Evolutionary conservation across 768 basidiomycete species (phyloP).

Genomic region (Lentinus brumalis): DNA sequence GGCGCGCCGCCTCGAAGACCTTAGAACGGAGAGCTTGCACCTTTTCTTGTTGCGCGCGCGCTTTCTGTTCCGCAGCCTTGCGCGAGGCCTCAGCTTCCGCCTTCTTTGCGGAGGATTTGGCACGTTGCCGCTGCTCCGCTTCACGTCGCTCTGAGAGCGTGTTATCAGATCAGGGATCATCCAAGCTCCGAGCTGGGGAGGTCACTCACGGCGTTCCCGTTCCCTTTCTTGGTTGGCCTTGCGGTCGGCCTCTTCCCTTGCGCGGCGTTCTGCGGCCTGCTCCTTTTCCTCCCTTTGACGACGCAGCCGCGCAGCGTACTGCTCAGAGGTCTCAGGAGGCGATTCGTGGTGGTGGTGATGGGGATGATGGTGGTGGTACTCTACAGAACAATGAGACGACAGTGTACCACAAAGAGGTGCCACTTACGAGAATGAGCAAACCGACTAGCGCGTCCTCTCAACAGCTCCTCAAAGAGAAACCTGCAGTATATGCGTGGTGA

Average conservation of each 20-base stretch:
- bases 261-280: conserved; percentile 54
- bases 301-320: conserved; percentile 54
- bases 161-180: neutral
- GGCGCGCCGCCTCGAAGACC: conserved; percentile 67
- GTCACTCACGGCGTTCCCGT: conserved; percentile 51
- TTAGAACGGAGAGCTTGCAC: conserved; percentile 59
- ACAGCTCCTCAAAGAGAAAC: conserved; percentile 49
- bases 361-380: conserved; percentile 2
- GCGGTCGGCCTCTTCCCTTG: conserved; percentile 48
- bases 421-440: conserved; percentile 18
- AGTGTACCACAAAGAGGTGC: neutral
- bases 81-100: conserved; percentile 52
- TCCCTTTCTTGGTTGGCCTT: conserved; percentile 47
- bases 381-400: neutral
- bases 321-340: conserved; percentile 49
- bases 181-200: neutral
- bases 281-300: conserved; percentile 54
- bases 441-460: conserved; percentile 39
- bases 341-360: conserved; percentile 24
- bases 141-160: conserved; percentile 47
- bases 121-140: conserved; percentile 60
- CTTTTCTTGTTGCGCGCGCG: conserved; percentile 47
- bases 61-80: conserved; percentile 51
- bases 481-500: conserved; percentile 32
- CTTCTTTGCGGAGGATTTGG: conserved; percentile 57